Conservation (phyloP, 2,329 filamentous ascomycete genomes). For the Ascochyta clinopodiicola region DNA sequence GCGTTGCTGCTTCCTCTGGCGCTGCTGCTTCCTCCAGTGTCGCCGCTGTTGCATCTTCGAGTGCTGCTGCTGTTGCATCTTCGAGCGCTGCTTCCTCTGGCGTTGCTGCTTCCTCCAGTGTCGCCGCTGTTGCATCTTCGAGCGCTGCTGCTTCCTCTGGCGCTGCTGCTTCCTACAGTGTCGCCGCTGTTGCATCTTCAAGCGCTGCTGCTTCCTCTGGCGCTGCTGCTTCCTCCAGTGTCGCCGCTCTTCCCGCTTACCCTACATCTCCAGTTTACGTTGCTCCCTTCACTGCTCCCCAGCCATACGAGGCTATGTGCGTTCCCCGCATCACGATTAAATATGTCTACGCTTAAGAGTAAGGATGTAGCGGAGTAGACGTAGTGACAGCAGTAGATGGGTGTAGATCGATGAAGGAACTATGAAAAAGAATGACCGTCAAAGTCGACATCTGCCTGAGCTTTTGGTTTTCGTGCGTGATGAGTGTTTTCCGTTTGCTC, state of each 20-base stretch:
- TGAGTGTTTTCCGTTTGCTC: slow-evolving; percentile 25
- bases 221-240: slow-evolving; percentile 9
- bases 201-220: not conserved
- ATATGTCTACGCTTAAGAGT: slow-evolving; percentile 29
- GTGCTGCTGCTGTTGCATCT: slow-evolving; percentile 10
- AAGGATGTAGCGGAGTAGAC: slow-evolving; percentile 24
- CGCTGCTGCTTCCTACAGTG: not conserved
- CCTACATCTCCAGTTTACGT: slow-evolving; percentile 30
- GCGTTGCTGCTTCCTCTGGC: not conserved
- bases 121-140: slow-evolving; percentile 16
- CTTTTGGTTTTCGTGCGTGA: slow-evolving; percentile 27
- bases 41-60: not conserved
- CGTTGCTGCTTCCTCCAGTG: slow-evolving; percentile 9
- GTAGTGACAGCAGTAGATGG: slow-evolving; percentile 26
- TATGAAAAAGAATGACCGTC: slow-evolving; percentile 23
- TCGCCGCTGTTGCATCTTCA: too few species aligned
- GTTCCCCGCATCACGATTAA: slow-evolving; percentile 24
- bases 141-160: slow-evolving; percentile 3
- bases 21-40: slow-evolving; percentile 11
- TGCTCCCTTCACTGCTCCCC: slow-evolving; percentile 26
- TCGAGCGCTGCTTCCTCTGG: slow-evolving; percentile 6
- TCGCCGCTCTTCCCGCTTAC: slow-evolving; percentile 24
- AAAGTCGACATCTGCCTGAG: slow-evolving; percentile 22
- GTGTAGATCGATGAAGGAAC: slow-evolving; percentile 24
- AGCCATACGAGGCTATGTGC: slow-evolving; percentile 24